Conservation (phyloP, 768 basidiomycete species). For the Podaxis sp. region DNA sequence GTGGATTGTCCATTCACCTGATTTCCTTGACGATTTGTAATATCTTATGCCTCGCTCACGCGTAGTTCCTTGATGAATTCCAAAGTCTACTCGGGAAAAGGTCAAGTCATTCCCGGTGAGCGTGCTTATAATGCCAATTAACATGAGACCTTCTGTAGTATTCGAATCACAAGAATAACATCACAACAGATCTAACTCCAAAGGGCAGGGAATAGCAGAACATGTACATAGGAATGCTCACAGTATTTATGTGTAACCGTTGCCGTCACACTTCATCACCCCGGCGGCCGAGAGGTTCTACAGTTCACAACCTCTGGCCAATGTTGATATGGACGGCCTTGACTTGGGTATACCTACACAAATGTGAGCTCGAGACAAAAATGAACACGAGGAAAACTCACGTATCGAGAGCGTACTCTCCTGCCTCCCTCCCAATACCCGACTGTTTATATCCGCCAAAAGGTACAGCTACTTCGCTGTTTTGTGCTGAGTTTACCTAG, state of each 20-base stretch:
- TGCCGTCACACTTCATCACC: background rate
- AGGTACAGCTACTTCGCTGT: slow-evolving; percentile 48
- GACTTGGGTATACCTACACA: slow-evolving; percentile 46
- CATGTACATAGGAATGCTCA: background rate
- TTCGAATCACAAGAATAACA: background rate
- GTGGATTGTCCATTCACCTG: background rate
- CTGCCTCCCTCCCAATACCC: slow-evolving; percentile 68
- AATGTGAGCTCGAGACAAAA: background rate
- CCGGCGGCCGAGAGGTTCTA: background rate
- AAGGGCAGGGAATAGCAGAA: background rate
- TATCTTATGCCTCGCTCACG: background rate
- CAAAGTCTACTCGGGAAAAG: background rate
- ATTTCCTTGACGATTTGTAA: background rate
- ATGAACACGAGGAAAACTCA: slow-evolving; percentile 25
- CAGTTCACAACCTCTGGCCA: slow-evolving; percentile 16
- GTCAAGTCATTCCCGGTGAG: background rate
- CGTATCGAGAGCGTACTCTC: slow-evolving; percentile 60
- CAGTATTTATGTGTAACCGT: background rate
- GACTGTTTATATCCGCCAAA: slow-evolving; percentile 77
- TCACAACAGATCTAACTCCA: background rate
- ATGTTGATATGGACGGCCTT: slow-evolving; percentile 65
- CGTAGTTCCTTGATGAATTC: background rate
- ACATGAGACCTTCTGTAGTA: background rate
- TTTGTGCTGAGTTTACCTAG: slow-evolving; percentile 43
- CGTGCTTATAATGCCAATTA: background rate